Evolutionary conservation across 805 yeast species (phyloP), one percentile per base, ranked within the genome.

Genomic region (Candida easanensis): DNA sequence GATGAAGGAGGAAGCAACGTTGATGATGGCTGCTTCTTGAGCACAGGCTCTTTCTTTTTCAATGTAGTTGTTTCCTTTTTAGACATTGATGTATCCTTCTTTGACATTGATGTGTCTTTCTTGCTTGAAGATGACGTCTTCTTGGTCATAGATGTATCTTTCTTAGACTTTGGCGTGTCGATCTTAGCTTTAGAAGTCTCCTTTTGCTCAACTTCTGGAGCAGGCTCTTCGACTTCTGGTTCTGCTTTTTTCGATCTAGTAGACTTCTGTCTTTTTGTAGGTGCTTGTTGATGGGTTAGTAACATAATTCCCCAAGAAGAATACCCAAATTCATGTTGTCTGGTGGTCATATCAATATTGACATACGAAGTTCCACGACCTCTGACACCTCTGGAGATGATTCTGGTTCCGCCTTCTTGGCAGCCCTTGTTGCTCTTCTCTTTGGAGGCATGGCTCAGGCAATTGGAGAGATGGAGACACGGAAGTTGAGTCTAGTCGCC

Each of bases 371-470:
- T 9, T 42, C 36, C 8, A 27, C 23, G 8, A 36, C 39, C 9
- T 16, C 22, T 17, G 35, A 13, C 19, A 26, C 25, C 22, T 23
- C 34, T 22, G 10, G 26, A 4, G 39, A 35, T 23, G 38, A 38
- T 18, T 35, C 49, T 4, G 38, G 25, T 16, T 36, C 39, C 3
- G 36, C 38, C 38, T 42, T 50, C 30, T 44, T 42, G 3, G 56
- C 35, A 1, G 57, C 44, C 19, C 55, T 50, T 11, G 57, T 50
- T 19, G 54, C 42, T 42, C 53, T 53, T 44, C 45, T 51, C 47
- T 44, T 49, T 31, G 58, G 58, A 4, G 57, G 57, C 60, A 52
- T 52, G 15, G 16, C 36, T 5, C n/a, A n/a, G n/a, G n/a, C n/a
- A n/a, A n/a, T n/a, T n/a, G n/a, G n/a, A n/a, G n/a, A n/a, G n/a